Conservation (phyloP, 768 basidiomycete species). For the Omphalotus guepiniiformis region DNA sequence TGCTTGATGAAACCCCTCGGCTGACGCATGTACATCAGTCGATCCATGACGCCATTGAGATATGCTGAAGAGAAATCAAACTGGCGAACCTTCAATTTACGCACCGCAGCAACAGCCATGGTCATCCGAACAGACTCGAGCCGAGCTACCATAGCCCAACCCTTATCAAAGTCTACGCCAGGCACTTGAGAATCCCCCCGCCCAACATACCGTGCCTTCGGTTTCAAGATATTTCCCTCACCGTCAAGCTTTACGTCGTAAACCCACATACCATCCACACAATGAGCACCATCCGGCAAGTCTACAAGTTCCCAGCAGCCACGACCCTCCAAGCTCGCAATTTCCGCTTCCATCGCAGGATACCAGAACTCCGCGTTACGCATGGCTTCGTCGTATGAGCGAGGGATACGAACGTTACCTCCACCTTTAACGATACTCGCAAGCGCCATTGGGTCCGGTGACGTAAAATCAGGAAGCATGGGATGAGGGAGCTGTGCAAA, state of each 20-base stretch:
- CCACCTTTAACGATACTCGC: slow-evolving; percentile 3
- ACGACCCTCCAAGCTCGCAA: not conserved
- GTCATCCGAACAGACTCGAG: slow-evolving; percentile 6
- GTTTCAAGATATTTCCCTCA: slow-evolving; percentile 17
- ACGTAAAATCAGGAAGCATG: not conserved
- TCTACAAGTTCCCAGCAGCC: not conserved
- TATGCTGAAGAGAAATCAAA: slow-evolving; percentile 16
- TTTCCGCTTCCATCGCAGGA: not conserved
- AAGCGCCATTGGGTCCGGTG: not conserved
- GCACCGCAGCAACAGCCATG: slow-evolving; percentile 13
- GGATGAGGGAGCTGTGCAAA: not conserved
- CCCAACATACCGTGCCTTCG: slow-evolving; percentile 22
- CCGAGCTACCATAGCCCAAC: slow-evolving; percentile 10
- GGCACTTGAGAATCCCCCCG: slow-evolving; percentile 26
- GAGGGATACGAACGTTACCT: not conserved
- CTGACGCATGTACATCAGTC: slow-evolving; percentile 17
- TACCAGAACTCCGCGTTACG: not conserved
- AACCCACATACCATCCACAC: slow-evolving; percentile 18
- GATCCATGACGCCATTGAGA: slow-evolving; percentile 16
- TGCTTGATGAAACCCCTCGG: slow-evolving; percentile 14
- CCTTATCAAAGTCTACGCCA: slow-evolving; percentile 22
- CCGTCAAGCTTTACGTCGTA: slow-evolving; percentile 25
- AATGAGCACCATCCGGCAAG: not conserved
- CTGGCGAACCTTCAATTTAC: slow-evolving; percentile 2
- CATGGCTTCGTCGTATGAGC: not conserved